Evolutionary conservation across 495 filamentous ascomycete genomes (phyloP), one percentile per base, ranked within the genome.

Genomic region (Lichina pygmaea): DNA sequence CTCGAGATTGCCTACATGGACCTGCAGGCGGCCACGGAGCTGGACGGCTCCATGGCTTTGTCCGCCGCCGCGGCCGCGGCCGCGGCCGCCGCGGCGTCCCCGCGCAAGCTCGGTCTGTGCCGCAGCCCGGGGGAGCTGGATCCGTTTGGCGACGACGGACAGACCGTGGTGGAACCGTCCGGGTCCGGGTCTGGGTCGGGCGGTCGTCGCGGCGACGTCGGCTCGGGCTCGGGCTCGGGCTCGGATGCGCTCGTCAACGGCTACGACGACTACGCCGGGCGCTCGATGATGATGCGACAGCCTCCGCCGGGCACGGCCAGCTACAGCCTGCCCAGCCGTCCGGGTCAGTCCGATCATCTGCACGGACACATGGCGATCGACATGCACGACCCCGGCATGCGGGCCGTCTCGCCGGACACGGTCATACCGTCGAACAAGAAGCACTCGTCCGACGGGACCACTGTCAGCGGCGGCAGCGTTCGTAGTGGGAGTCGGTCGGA

Each of bases 401-500:
- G 36, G 3, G 11, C 36, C 11, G 13, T 39, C 36, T 11, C 11
- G 3, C 36, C 36, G 13, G 10, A 11, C 36, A 11, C 13, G 10
- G 11, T 15, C 36, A 15, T 11, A 15, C 36, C 36, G 36, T 39
- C 36, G 1, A 39, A 39, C 36, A 39, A 39, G 13, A 39, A 39
- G 36, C 36, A 39, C 13, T 39, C 36, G 36, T 43, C 42, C 11
- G 15, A 43, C 16, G 42, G 42, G 42, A 17, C 42, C 2, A 43
- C 10, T 16, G 10, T 43, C 16, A 43, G 42, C 44, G 60, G 68
- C 53, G 63, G 52, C 63, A 56, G 50, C 63, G 55, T 58, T 55
- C 59, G 50, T 56, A 59, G 60, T 60, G 57, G 67, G 36, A 39
- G 36, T 39, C 36, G 36, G 10, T 39, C 36, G 36, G 36, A 39